phyloP scores from a whole-genome alignment of 2,329 filamentous ascomycete species.

The Ilyonectria destructans region DNA sequence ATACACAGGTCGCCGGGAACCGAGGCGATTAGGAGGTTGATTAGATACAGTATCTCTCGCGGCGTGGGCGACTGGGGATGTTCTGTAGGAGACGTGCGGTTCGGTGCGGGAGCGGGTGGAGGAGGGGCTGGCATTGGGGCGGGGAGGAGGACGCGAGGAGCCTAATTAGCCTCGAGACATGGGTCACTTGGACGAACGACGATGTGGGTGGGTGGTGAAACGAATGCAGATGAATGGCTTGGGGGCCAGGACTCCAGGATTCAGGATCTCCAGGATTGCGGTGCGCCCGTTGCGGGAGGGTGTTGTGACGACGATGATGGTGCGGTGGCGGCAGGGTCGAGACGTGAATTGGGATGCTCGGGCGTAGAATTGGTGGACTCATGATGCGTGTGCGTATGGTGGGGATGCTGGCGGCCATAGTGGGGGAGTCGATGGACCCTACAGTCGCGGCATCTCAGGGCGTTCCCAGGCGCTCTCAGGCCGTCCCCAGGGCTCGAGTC shows the following conservation, averaged over 20 bases:
- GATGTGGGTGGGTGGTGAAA: conserved; percentile 8
- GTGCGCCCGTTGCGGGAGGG: conserved; percentile 29
- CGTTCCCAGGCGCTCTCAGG: conserved; percentile 7
- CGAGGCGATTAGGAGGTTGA: neutral
- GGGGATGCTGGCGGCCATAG: conserved; percentile 4
- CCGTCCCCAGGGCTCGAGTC: conserved; percentile 25
- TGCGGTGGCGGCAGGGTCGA: conserved; percentile 23
- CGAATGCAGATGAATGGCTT: neutral
- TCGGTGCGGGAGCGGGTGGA: conserved; percentile 18
- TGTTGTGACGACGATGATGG: conserved; percentile 13
- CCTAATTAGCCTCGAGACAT: conserved; percentile 23
- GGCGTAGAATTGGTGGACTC: conserved; percentile 10
- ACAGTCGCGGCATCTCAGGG: conserved; percentile 13
- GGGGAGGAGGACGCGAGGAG: conserved; percentile 23
- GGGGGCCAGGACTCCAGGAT: neutral
- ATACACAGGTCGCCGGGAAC: neutral
- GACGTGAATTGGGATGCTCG: conserved; percentile 15
- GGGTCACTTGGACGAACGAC: conserved; percentile 24
- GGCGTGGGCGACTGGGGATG: neutral
- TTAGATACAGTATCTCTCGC: conserved; percentile 4
- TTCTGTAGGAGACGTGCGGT: neutral
- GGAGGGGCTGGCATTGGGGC: conserved; percentile 23
- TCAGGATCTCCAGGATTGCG: conserved; percentile 9
- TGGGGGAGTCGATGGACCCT: neutral
- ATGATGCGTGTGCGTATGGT: conserved; percentile 10